Evolutionary conservation across 768 basidiomycete species (phyloP).

Genomic region (Pulveroboletus sp.): DNA sequence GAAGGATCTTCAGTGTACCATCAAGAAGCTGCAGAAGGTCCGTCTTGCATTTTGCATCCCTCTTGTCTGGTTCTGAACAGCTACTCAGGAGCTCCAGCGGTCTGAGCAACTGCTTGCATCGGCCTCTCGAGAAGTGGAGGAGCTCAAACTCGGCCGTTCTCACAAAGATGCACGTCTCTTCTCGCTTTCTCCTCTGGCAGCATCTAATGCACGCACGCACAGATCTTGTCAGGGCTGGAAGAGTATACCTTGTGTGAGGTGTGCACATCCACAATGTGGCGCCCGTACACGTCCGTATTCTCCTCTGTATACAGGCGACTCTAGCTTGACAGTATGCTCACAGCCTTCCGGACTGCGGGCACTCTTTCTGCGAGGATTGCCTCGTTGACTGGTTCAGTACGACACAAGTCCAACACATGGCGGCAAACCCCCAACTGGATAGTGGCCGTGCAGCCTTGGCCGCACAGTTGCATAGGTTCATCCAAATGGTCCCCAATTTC

Average conservation of each 20-base stretch:
- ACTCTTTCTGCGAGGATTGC: slow-evolving; percentile 63
- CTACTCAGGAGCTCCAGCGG: slow-evolving; percentile 19
- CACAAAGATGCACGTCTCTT: slow-evolving; percentile 6
- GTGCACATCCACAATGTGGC: slow-evolving; percentile 60
- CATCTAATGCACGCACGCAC: neutral
- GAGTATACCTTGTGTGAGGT: slow-evolving; percentile 61
- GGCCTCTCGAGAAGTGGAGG: slow-evolving; percentile 14
- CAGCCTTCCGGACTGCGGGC: slow-evolving; percentile 64
- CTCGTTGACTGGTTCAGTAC: slow-evolving; percentile 52
- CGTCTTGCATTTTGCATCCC: neutral
- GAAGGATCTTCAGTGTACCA: slow-evolving; percentile 34
- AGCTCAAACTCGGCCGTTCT: slow-evolving; percentile 15
- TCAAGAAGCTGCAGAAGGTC: slow-evolving; percentile 44
- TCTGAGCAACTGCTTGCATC: slow-evolving; percentile 6
- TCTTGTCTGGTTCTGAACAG: neutral
- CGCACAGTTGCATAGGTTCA: slow-evolving; percentile 13
- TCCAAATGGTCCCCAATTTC: slow-evolving; percentile 21
- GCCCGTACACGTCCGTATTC: slow-evolving; percentile 54
- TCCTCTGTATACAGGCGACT: neutral
- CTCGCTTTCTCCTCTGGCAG: neutral
- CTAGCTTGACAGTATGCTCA: neutral
- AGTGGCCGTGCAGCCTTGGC: slow-evolving; percentile 22
- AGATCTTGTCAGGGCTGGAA: slow-evolving; percentile 46
- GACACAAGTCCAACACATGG: slow-evolving; percentile 45
- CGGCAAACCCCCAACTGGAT: slow-evolving; percentile 42